phyloP scores from a whole-genome alignment of 768 basidiomycete species.

The Hortiboletus flavorubellus region DNA sequence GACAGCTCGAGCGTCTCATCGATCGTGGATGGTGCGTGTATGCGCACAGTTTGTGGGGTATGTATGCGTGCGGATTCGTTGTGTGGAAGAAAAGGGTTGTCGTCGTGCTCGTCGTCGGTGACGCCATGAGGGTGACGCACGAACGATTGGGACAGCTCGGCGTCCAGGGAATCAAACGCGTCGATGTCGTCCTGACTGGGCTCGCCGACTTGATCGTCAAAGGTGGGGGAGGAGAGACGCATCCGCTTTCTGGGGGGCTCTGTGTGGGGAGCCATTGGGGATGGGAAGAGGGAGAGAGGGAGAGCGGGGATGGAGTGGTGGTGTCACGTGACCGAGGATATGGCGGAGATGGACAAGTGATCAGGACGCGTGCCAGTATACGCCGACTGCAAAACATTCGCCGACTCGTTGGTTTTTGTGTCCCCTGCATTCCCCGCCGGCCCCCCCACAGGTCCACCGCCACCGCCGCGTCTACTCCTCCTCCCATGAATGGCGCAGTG shows the following conservation, averaged over 20 bases:
- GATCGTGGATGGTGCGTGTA: constrained; percentile 18
- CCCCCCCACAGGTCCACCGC: constrained; percentile 16
- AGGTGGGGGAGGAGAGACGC: constrained; percentile 64
- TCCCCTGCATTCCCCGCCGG: constrained; percentile 31
- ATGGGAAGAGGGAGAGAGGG: no score
- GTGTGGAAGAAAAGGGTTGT: no score
- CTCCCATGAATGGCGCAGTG: constrained; percentile 46
- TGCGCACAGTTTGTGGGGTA: neutral
- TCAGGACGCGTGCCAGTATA: no score
- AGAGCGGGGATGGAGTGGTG: neutral
- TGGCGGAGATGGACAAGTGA: neutral
- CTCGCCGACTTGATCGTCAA: constrained; percentile 50
- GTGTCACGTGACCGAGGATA: constrained; percentile 20
- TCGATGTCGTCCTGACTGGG: constrained; percentile 54
- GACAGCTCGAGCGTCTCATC: neutral
- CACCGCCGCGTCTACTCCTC: constrained; percentile 9
- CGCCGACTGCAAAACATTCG: constrained; percentile 13
- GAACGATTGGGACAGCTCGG: constrained; percentile 38
- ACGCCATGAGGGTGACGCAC: no score
- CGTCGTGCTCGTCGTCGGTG: no score
- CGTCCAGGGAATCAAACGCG: constrained; percentile 53
- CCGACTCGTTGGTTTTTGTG: constrained; percentile 21
- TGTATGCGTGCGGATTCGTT: no score
- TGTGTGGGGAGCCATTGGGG: no score
- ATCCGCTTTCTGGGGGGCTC: constrained; percentile 38